Base-by-base conservation (phyloP, 371 early-diverging fungal species). In the Lichtheimia ramosa region DNA sequence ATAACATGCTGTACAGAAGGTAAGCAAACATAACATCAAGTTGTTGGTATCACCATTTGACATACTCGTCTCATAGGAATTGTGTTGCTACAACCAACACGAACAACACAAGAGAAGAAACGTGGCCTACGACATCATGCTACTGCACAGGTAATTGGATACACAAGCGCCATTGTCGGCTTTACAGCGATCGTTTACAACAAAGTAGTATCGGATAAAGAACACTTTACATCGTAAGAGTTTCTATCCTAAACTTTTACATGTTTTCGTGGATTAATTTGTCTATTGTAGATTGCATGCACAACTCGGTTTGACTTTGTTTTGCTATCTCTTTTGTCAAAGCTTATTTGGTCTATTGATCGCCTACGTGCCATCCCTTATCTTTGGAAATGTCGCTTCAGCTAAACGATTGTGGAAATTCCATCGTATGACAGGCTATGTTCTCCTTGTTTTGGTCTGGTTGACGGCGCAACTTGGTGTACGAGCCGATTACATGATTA, bases 391-490 rank as follows among this genome's bases (percentile, higher is more conserved):
- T 12, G 56, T 61, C 2, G 28, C 53, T 8, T 56, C 63, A 27
- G 68, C 71, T 1, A 71, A 66, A 53, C 40, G 18, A 3, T 55
- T 69, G 27, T 77, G 70, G 64, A 77, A 67, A 48, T 74, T 68
- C 39, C 77, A 74, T 46, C 68, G 74, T 8, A 42, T 73, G 20
- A 64, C 68, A 7, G 79, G 79, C 5, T 79, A 79, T 52, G 10
- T 66, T 0, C 15, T 71, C 6, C 20, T 70, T n/a, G n/a, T 55
- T 10, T 51, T 74, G 4, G 46, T 65, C 12, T 70, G 64, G 68
- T 13, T 68, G 1, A 70, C 74, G 16, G 74, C 70, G 12, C 68
- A 75, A 20, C 56, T 76, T 5, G 83, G 83, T 28, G 72, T 76
- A 14, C 69, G 74, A 24, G 66, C 75, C 2, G 77, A 80, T 28